Evolutionary conservation across 78 protist species (phyloP).

Genomic region (Cavenderia fasciculata): DNA sequence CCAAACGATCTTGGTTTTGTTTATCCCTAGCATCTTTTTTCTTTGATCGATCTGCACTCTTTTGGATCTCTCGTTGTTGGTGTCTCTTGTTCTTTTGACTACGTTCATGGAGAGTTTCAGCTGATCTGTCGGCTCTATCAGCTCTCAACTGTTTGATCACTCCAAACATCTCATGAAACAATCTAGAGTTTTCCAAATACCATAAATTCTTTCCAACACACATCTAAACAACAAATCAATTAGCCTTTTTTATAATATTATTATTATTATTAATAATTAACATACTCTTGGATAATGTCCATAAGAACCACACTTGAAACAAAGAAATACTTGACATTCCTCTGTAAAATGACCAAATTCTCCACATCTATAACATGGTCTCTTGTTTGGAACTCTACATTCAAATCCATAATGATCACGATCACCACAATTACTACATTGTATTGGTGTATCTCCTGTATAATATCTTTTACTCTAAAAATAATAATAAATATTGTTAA

Average conservation of each 20-base stretch:
- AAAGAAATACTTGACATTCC: slow-evolving; percentile 26
- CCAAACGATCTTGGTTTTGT: not conserved
- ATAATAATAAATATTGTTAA: not conserved
- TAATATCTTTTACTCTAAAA: slow-evolving; percentile 16
- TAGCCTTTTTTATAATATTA: not conserved
- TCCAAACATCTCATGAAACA: not conserved
- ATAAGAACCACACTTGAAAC: slow-evolving; percentile 67
- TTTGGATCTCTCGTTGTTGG: not conserved
- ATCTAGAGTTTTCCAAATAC: not conserved
- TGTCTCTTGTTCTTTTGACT: not conserved
- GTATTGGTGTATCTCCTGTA: slow-evolving; percentile 33
- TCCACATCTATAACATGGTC: slow-evolving; percentile 67
- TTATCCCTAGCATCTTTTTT: not conserved
- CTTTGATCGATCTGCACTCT: not conserved
- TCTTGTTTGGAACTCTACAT: slow-evolving; percentile 22
- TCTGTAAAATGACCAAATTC: slow-evolving; percentile 53
- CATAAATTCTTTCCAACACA: not conserved
- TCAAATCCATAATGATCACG: slow-evolving; percentile 51
- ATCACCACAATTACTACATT: slow-evolving; percentile 54
- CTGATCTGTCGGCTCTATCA: not conserved
- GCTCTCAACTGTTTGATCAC: not conserved
- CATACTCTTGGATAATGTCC: slow-evolving; percentile 74
- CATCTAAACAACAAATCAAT: not conserved
- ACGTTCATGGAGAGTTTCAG: not conserved
- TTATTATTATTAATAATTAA: not conserved